Base-by-base conservation (phyloP, 1,284 basidiomycete genomes). In the Heterobasidion parviporum region DNA sequence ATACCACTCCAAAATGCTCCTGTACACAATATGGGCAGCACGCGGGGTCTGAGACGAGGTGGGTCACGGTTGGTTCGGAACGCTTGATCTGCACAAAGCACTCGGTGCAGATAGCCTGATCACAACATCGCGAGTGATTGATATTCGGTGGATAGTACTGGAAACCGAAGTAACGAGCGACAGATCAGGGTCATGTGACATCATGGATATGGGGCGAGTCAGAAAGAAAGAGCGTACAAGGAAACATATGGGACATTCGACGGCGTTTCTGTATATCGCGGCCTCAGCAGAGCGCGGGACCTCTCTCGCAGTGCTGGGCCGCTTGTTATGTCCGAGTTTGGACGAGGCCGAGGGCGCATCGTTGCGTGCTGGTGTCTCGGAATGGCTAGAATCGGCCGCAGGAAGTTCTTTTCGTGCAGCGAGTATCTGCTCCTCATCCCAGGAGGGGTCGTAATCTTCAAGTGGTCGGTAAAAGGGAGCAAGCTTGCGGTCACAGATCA, bases 41-140 rank as follows among this genome's bases (percentile, higher is more conserved):
- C 4, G 95, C 93, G 0, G 95, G 91, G 65, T 98, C 96, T 14
- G 92, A 94, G 35, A 91, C 90, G 52, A 96, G 76, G 70, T 97
- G 94, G 0, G 93, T 96, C 4, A 92, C 78, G 0, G 92, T 95
- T 5, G 96, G 94, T 64, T 99, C 97, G 52, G 81, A 83, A 54
- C 96, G 88, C 75, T 98, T 98, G 74, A 99, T 98, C 74, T 98
- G 95, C 15, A 98, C 94, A 67, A 99, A 99, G 70, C 96, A 99
- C 72, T 99, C 96, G 36, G 96, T 98, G 70, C 96, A 99, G 64
- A 99, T 95, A 34, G 92, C 89, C 66, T 99, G 96, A 75, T 95
- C 92, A 70, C 96, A 99, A 72, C 96, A 99, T 66, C 96, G 83
- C 20, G 95, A 97, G 61, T 87, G 88, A 70, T 99, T 98, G 72